Evolutionary conservation across 1,284 basidiomycete genomes (phyloP).

Genomic region (Inonotus hispidus): DNA sequence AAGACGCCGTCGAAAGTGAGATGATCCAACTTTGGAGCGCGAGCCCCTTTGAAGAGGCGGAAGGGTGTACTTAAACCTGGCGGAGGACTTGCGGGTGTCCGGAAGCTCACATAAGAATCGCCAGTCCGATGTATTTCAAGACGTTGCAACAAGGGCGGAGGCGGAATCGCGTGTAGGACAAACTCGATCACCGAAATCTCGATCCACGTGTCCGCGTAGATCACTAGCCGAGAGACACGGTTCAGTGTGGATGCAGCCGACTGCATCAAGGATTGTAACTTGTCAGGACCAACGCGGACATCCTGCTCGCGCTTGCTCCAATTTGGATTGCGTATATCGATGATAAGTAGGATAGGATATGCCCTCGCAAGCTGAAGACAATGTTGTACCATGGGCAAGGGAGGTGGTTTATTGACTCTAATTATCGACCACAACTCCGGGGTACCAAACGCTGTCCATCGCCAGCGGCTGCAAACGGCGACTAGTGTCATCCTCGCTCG

Average conservation of each 20-base stretch:
- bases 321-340: constrained; percentile 15
- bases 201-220: constrained; percentile 48
- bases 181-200: constrained; percentile 43
- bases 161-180: constrained; percentile 36
- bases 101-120: constrained; percentile 39
- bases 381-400: constrained; percentile 43
- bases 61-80: neutral
- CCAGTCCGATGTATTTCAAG: constrained; percentile 56
- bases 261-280: constrained; percentile 42
- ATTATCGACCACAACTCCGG: constrained; percentile 56
- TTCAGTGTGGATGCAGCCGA: constrained; percentile 42
- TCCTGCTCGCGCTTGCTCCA: constrained; percentile 18
- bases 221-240: constrained; percentile 50
- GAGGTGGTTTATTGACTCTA: constrained; percentile 46
- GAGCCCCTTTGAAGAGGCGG: constrained; percentile 24
- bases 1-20: constrained; percentile 50
- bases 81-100: constrained; percentile 14
- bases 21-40: constrained; percentile 27
- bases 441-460: constrained; percentile 41
- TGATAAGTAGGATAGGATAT: constrained; percentile 23
- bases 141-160: constrained; percentile 41
- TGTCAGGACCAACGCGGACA: constrained; percentile 34
- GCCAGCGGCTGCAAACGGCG: constrained; percentile 54
- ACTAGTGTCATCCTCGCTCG: constrained; percentile 43
- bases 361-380: constrained; percentile 51